phyloP scores from a whole-genome alignment of 1,284 basidiomycete species.

The Cryptococcus deneoformans region DNA sequence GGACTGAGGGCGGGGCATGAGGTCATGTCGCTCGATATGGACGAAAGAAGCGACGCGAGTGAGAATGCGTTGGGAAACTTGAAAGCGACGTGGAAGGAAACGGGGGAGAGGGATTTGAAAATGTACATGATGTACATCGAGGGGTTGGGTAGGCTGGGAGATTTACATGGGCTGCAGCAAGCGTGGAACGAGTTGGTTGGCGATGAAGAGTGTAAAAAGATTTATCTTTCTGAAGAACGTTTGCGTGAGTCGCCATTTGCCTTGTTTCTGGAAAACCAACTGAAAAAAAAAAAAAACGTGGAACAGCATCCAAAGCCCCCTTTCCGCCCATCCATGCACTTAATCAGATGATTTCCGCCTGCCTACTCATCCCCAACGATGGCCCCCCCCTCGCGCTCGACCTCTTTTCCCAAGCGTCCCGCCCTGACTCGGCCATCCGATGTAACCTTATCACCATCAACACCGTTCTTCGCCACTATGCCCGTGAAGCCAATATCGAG shows the following conservation, averaged over 20 bases:
- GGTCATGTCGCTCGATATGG: constrained; percentile 11
- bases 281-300: background rate
- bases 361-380: constrained; percentile 28
- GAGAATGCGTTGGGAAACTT: constrained; percentile 16
- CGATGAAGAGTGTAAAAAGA: constrained; percentile 26
- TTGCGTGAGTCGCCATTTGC: constrained; percentile 8
- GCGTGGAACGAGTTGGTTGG: constrained; percentile 38
- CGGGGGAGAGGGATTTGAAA: constrained; percentile 35
- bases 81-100: constrained; percentile 28
- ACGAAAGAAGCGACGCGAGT: background rate
- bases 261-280: background rate
- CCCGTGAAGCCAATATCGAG: constrained; percentile 60
- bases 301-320: constrained; percentile 1
- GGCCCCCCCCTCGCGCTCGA: constrained; percentile 31
- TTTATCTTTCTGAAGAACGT: constrained; percentile 21
- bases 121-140: constrained; percentile 44
- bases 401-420: constrained; percentile 32
- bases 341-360: constrained; percentile 42
- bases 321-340: constrained; percentile 42
- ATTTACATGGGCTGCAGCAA: constrained; percentile 26
- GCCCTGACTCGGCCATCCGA: constrained; percentile 34
- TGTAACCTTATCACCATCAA: constrained; percentile 75
- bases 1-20: constrained; percentile 8
- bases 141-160: constrained; percentile 39
- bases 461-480: constrained; percentile 66